phyloP scores from a whole-genome alignment of 805 yeast genomes.

The Candida corydali region DNA sequence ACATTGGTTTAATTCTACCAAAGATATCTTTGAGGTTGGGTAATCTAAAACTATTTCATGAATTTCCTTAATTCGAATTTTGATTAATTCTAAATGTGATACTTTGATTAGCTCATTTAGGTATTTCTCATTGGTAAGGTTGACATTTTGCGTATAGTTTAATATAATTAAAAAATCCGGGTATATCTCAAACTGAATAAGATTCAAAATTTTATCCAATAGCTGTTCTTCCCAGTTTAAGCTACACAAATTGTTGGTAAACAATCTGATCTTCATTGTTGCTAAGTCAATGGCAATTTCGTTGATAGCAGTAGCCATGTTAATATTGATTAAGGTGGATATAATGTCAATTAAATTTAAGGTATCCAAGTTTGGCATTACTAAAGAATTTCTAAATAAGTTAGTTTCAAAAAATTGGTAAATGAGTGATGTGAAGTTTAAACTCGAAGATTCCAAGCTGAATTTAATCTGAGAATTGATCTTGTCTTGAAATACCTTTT shows the following conservation, averaged over 20 bases:
- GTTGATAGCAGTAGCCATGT: slow-evolving; percentile 20
- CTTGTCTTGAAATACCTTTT: slow-evolving; percentile 22
- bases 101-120: slow-evolving; percentile 28
- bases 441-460: background rate
- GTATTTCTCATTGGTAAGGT: slow-evolving; percentile 9
- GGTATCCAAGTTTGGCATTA: background rate
- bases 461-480: slow-evolving; percentile 22
- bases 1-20: slow-evolving; percentile 56
- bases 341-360: slow-evolving; percentile 16
- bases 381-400: slow-evolving; percentile 9
- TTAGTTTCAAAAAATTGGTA: slow-evolving; percentile 8
- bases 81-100: slow-evolving; percentile 35
- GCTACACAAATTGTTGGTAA: slow-evolving; percentile 26
- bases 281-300: slow-evolving; percentile 33
- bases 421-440: slow-evolving; percentile 5
- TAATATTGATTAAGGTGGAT: slow-evolving; percentile 15
- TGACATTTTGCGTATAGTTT: slow-evolving; percentile 5
- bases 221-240: slow-evolving; percentile 37
- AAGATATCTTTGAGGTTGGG: slow-evolving; percentile 50
- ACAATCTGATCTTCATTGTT: slow-evolving; percentile 28
- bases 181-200: slow-evolving; percentile 36
- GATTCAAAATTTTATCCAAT: slow-evolving; percentile 27
- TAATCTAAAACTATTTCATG: slow-evolving; percentile 52
- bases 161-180: slow-evolving; percentile 24
- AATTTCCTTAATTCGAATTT: slow-evolving; percentile 55